A percentile compares a stretch with the other conserved stretches of the same genome.
Conservation (phyloP, 2,329 filamentous ascomycete species). For the Aspergillus thermomutatus region DNA sequence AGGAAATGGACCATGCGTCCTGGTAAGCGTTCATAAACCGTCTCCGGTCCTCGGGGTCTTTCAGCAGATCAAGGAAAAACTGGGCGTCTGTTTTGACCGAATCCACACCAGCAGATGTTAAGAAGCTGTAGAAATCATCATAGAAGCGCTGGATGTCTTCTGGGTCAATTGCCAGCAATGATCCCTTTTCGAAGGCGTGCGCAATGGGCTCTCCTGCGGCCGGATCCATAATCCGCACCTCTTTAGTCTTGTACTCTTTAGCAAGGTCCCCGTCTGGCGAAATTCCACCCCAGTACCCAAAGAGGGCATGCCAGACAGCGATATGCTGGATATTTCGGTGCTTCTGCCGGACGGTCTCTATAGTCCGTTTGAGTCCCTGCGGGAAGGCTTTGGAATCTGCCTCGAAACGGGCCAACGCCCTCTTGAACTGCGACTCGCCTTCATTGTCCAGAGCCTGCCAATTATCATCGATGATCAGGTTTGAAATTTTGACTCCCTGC, state of each 20-base stretch:
- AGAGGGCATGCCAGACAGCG: constrained; percentile 89
- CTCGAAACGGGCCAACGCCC: constrained; percentile 77
- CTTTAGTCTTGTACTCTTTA: constrained; percentile 70
- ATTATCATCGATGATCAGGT: constrained; percentile 93
- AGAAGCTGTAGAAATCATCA: constrained; percentile 84
- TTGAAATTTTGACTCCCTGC: constrained; percentile 73
- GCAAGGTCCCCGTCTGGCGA: constrained; percentile 71
- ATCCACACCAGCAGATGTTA: constrained; percentile 71
- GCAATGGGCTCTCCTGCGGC: constrained; percentile 47
- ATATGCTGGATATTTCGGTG: constrained; percentile 76
- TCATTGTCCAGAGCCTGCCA: constrained; percentile 75
- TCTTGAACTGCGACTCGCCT: constrained; percentile 50
- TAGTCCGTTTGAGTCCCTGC: constrained; percentile 68
- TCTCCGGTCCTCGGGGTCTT: constrained; percentile 65
- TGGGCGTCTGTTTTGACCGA: constrained; percentile 92
- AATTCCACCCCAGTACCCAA: constrained; percentile 89
- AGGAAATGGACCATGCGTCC: constrained; percentile 78
- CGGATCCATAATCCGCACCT: constrained; percentile 53
- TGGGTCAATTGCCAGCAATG: constrained; percentile 69
- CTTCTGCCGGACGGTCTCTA: constrained; percentile 64
- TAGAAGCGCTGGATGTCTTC: constrained; percentile 76
- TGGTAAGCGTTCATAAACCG: constrained; percentile 72
- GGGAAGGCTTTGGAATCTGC: constrained; percentile 79
- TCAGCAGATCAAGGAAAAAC: constrained; percentile 77
- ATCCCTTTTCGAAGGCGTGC: constrained; percentile 35